phyloP scores from a whole-genome alignment of 306 rosid genomes.

The Rosa multiflora region DNA sequence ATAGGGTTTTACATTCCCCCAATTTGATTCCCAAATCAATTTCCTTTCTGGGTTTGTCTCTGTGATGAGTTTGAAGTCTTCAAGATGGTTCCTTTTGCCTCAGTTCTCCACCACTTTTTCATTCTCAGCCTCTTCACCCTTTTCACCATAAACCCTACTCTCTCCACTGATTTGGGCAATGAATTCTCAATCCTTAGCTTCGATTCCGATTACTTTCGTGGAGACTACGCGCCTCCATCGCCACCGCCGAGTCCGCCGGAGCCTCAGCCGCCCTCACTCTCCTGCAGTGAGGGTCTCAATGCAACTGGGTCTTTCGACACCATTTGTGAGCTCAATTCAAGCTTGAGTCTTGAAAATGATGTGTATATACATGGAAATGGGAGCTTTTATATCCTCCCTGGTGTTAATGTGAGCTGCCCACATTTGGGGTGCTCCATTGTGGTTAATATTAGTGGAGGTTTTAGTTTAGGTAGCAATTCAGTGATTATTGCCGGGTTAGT shows the following conservation, averaged over 20 bases:
- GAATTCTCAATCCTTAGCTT: conserved; percentile 54
- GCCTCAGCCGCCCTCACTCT: conserved; percentile 77
- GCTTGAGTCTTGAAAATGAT: conserved; percentile 49
- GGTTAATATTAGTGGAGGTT: conserved; percentile 61
- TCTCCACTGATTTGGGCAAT: conserved; percentile 22
- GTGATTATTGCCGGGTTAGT: conserved; percentile 40
- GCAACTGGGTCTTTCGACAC: conserved; percentile 74
- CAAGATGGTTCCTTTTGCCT: conserved; percentile 52
- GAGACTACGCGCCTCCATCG: conserved; percentile 84
- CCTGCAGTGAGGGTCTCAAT: conserved; percentile 60
- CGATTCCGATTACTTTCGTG: conserved; percentile 44
- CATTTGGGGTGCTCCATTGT: conserved; percentile 60
- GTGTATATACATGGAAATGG: conserved; percentile 83
- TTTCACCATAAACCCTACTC: conserved; percentile 27
- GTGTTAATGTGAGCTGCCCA: conserved; percentile 68
- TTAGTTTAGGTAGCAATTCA: conserved; percentile 51
- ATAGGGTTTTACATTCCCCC: conserved; percentile 1
- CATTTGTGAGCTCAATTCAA: conserved; percentile 62
- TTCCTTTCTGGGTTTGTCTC: conserved; percentile 13
- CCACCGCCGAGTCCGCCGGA: conserved; percentile 80
- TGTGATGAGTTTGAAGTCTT: conserved; percentile 43
- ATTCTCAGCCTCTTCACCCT: conserved; percentile 23
- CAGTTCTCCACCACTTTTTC: conserved; percentile 14
- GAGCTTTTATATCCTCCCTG: conserved; percentile 55
- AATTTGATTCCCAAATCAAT: neutral